phyloP scores from a whole-genome alignment of 148 eudicot genomes.

The Rhododendron williamsianum region DNA sequence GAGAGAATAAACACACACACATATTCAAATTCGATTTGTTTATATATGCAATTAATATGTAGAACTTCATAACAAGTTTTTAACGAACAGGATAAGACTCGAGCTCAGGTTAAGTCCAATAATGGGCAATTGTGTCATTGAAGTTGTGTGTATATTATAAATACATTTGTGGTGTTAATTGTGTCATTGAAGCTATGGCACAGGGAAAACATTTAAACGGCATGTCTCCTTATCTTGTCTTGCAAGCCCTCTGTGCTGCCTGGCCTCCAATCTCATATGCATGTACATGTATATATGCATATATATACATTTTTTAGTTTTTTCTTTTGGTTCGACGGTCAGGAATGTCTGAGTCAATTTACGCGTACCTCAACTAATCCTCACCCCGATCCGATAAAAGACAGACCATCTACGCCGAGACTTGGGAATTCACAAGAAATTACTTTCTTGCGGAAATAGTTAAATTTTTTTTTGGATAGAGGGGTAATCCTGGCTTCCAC shows the following conservation, averaged over 20 bases:
- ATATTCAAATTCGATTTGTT: background rate
- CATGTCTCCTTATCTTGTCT: background rate
- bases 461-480: background rate
- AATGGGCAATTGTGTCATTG: too few relatives aligned
- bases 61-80: background rate
- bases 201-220: background rate
- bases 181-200: background rate
- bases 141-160: background rate
- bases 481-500: background rate
- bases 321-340: background rate
- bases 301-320: too few relatives aligned
- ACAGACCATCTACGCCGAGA: too few relatives aligned
- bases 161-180: background rate
- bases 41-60: background rate
- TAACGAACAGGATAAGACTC: background rate
- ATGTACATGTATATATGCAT: background rate
- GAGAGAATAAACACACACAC: background rate
- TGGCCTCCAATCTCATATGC: background rate
- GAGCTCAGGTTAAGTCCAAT: background rate
- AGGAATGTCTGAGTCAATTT: background rate
- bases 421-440: background rate
- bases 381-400: background rate
- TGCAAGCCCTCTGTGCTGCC: background rate
- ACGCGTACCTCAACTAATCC: background rate
- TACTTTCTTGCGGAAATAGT: background rate